Evolutionary conservation across 306 rosid genomes (phyloP), one percentile per base, ranked within the genome.

Genomic region (Delonix regia): DNA sequence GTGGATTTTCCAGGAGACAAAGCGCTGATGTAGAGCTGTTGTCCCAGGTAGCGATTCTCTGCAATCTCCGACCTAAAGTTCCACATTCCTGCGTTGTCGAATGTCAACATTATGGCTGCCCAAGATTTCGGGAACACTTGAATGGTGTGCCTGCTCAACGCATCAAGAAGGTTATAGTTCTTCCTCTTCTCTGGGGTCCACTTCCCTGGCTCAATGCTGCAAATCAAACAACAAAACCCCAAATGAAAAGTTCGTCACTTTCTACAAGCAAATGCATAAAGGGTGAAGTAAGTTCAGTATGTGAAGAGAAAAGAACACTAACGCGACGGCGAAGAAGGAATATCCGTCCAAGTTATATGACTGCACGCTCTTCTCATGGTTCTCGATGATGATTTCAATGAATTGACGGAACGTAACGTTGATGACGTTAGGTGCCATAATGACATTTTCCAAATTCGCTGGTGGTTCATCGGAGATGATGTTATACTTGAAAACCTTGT

Each of bases 321-420:
- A 93, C 98, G 89, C 91, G 38, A 89, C 97, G 0, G 82, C 77
- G 15, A 93, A 93, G 88, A 93, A 84, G 11, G 97, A 72, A 78
- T 89, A 86, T 39, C 97, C 98, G 10, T 66, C 64, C 33, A 94
- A 48, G 63, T 94, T 84, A 86, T 90, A 94, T 0, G 97, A 84
- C 45, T 94, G 97, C 16, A 89, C 24, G 78, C 85, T 87, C 82
- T 89, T 92, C 78, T 89, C 97, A 1, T 48, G 97, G 77, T 94
- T 94, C 89, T 94, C 98, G 9, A 94, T 89, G 71, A 94, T 66
- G 81, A 94, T 75, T 74, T 94, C 97, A 2, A 94, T 79, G 47
- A 84, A 94, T 74, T 80, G 77, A 15, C 87, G 90, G 48, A 78
- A 79, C 0, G 62, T 12, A 24, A 82, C 60, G 3, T 84, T 85